Evolutionary conservation across 2,329 filamentous ascomycete genomes (phyloP).

Genomic region (Cladosporium colombiae): DNA sequence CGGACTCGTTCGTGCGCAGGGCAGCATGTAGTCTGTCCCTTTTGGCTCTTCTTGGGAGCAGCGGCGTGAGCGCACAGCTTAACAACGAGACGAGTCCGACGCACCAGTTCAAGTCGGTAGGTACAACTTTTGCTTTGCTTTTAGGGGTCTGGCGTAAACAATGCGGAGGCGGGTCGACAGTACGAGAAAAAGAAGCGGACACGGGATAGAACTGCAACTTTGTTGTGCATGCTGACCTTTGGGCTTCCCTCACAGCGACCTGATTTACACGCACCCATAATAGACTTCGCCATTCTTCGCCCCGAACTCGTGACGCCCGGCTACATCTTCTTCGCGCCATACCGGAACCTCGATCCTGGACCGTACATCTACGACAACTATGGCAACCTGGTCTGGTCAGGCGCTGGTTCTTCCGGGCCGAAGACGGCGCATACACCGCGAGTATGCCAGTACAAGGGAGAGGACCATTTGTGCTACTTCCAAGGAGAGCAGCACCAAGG

Average conservation of each 20-base stretch:
- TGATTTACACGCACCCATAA: conserved; percentile 42
- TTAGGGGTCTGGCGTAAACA: neutral
- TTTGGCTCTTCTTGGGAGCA: conserved; percentile 10
- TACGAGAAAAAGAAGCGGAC: neutral
- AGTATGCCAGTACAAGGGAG: conserved; percentile 51
- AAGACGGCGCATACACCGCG: conserved; percentile 52
- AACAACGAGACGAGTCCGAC: conserved; percentile 40
- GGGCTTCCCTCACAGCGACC: conserved; percentile 35
- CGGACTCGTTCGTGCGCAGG: neutral
- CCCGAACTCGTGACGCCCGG: conserved; percentile 45
- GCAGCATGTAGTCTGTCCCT: conserved; percentile 14
- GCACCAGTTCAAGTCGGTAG: conserved; percentile 39
- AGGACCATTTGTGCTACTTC: conserved; percentile 55
- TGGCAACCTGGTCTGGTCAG: conserved; percentile 54
- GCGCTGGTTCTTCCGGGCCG: conserved; percentile 52
- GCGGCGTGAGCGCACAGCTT: conserved; percentile 27
- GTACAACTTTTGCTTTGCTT: conserved; percentile 17
- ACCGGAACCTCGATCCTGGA: conserved; percentile 50
- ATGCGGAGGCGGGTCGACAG: neutral
- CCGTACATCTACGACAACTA: conserved; percentile 55
- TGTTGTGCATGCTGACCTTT: conserved; percentile 23
- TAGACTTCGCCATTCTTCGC: conserved; percentile 36
- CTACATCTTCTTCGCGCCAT: conserved; percentile 55
- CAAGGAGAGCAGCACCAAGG: conserved; percentile 54
- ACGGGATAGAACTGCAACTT: neutral